phyloP scores from a whole-genome alignment of 1,284 basidiomycete species.

The Waitea zeae region DNA sequence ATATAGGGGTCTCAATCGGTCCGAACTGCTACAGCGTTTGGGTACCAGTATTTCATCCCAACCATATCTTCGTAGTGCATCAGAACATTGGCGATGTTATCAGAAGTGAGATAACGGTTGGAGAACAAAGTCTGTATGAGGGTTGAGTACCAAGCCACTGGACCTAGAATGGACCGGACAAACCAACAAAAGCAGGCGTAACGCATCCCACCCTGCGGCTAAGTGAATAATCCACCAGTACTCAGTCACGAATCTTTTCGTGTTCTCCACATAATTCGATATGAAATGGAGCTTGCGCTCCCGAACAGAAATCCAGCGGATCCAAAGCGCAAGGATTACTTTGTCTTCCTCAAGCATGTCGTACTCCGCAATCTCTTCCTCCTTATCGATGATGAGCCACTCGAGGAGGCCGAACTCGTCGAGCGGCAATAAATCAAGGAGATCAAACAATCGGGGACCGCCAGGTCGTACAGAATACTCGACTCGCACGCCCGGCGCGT shows the following conservation, averaged over 20 bases:
- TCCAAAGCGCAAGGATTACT: constrained; percentile 60
- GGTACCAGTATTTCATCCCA: too few species aligned
- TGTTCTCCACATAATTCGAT: constrained; percentile 31
- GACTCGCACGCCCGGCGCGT: not conserved
- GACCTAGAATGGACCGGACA: too few species aligned
- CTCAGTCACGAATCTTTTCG: constrained; percentile 31
- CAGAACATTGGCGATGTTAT: too few species aligned
- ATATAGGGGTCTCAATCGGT: too few species aligned
- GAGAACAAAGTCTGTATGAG: too few species aligned
- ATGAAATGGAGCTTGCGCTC: constrained; percentile 29
- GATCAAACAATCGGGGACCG: constrained; percentile 44
- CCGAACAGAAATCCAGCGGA: constrained; percentile 33
- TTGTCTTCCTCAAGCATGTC: constrained; percentile 58
- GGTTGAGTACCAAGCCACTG: too few species aligned
- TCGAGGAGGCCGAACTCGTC: constrained; percentile 36
- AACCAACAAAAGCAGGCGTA: too few species aligned
- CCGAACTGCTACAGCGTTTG: too few species aligned
- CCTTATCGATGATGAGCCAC: constrained; percentile 48
- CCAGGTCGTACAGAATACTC: constrained; percentile 45
- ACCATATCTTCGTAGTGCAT: too few species aligned
- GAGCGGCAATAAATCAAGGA: constrained; percentile 27
- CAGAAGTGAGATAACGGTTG: too few species aligned
- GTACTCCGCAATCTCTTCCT: constrained; percentile 54
- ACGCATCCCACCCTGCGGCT: constrained; percentile 47
- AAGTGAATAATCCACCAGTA: constrained; percentile 47